A percentile compares a stretch with the other conserved stretches of the same genome.
Evolutionary conservation across 2,329 filamentous ascomycete genomes (phyloP).

Genomic region (Fusarium mangiferae): DNA sequence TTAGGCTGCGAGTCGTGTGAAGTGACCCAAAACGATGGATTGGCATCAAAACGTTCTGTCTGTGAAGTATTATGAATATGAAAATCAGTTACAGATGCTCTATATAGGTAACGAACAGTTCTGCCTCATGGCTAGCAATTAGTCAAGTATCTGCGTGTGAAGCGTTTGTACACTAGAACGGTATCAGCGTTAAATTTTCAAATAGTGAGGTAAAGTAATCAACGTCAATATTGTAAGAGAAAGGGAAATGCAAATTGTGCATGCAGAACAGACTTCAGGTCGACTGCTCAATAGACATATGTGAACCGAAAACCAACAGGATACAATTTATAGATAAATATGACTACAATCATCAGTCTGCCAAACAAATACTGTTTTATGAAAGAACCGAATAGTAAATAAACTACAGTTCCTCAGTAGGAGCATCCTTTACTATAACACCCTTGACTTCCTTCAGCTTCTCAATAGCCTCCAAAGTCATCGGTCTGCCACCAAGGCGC

Average conservation of each 20-base stretch:
- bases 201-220: rapidly evolving
- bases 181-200: rapidly evolving
- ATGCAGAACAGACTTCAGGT: rapidly evolving
- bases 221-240: rapidly evolving
- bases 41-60: rapidly evolving
- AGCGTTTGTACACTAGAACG: rapidly evolving
- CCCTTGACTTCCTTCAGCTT: slow-evolving; percentile 14
- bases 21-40: background rate
- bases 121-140: rapidly evolving
- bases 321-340: background rate
- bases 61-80: background rate
- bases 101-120: rapidly evolving
- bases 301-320: rapidly evolving
- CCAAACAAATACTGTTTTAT: rapidly evolving
- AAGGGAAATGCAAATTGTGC: background rate
- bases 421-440: background rate
- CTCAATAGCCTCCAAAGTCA: slow-evolving; percentile 13
- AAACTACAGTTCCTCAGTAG: background rate
- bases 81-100: rapidly evolving
- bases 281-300: rapidly evolving
- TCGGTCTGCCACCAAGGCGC: background rate
- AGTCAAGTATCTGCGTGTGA: rapidly evolving
- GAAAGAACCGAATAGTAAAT: rapidly evolving
- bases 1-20: rapidly evolving
- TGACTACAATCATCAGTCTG: background rate